A percentile compares a stretch with the other conserved stretches of the same genome.
phyloP scores from a whole-genome alignment of 208 protist genomes.

The Entamoeba dispar region DNA sequence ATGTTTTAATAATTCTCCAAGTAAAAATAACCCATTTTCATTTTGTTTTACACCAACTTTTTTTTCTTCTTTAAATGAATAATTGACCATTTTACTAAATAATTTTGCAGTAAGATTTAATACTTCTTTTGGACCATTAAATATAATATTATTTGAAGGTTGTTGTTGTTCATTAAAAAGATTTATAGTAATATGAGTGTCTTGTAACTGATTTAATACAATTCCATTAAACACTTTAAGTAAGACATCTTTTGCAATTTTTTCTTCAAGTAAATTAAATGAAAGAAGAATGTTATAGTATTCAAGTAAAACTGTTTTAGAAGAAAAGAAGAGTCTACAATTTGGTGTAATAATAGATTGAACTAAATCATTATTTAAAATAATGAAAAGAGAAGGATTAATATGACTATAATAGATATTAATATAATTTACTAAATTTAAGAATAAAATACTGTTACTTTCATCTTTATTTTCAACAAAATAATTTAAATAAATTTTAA shows the following conservation, averaged over 20 bases:
- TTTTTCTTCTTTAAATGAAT: too few species aligned
- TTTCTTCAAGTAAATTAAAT: too few species aligned
- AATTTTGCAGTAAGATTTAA: neutral
- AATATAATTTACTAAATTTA: neutral
- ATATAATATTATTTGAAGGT: neutral
- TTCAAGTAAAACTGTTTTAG: too few species aligned
- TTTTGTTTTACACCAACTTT: too few species aligned
- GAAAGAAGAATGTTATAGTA: too few species aligned
- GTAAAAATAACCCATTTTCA: neutral
- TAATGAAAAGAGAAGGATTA: neutral
- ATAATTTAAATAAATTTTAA: neutral
- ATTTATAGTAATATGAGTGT: neutral
- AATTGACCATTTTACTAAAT: neutral
- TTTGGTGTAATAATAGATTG: neutral
- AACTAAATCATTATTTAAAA: neutral
- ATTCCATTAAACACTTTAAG: neutral
- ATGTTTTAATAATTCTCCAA: neutral
- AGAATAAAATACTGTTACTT: neutral
- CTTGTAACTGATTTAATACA: neutral
- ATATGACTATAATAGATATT: neutral
- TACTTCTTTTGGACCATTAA: neutral
- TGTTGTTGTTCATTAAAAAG: neutral
- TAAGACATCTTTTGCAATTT: neutral
- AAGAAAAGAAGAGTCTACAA: neutral
- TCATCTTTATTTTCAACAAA: neutral